Conservation (phyloP, 75 land plant species). For the Pinus albicaulis region DNA sequence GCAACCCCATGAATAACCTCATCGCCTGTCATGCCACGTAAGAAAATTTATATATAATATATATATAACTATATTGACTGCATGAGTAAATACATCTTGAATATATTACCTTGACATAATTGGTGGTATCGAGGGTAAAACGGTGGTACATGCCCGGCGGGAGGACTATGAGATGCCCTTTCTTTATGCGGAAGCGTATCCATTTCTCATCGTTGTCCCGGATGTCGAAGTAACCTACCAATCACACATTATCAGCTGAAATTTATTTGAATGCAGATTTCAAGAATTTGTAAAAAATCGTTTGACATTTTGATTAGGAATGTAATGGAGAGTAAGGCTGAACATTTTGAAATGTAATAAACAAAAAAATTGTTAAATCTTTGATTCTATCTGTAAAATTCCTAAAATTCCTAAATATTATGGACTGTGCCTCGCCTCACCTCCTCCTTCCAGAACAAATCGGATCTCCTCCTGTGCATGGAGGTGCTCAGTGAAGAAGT, state of each 20-base stretch:
- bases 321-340: no score
- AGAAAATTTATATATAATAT: not conserved
- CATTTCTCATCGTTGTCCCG: constrained; percentile 31
- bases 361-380: no score
- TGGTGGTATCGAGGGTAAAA: constrained; percentile 23
- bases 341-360: no score
- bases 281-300: no score
- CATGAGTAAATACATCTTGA: not conserved
- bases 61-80: not conserved
- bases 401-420: not conserved
- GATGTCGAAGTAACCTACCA: constrained; percentile 34
- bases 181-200: constrained; percentile 33
- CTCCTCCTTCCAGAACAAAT: constrained; percentile 24
- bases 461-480: constrained; percentile 33
- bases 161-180: constrained; percentile 29
- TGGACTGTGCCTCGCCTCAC: constrained; percentile 6
- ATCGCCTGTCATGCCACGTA: constrained; percentile 1
- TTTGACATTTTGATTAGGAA: no score
- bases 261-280: no score
- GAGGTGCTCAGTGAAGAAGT: constrained; percentile 25
- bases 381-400: no score
- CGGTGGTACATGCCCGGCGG: constrained; percentile 51
- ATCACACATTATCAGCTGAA: not conserved
- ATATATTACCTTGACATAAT: constrained; percentile 24
- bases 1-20: constrained; percentile 10